Percentiles rank a stretch among this genome's conserved stretches.
Evolutionary conservation across 1,139 yeast species (phyloP).

Genomic region (Sugiyamaella novakii): DNA sequence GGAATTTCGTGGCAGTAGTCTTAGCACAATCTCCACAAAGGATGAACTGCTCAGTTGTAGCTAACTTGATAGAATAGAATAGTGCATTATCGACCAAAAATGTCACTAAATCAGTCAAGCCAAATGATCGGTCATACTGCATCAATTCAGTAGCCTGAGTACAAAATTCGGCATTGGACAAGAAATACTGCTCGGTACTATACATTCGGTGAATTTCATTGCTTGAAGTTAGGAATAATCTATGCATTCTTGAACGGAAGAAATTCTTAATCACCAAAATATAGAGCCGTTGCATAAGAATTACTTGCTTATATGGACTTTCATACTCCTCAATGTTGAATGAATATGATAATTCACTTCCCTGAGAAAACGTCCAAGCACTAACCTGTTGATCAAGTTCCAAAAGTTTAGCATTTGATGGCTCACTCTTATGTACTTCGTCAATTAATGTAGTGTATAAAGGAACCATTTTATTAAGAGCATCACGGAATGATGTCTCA

Average conservation of each 20-base stretch:
- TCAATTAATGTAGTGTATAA: constrained; percentile 26
- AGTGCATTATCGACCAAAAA: constrained; percentile 29
- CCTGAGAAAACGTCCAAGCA: constrained; percentile 23
- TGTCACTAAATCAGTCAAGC: constrained; percentile 24
- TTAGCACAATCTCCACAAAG: constrained; percentile 19
- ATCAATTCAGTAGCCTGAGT: constrained; percentile 18
- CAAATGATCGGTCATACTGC: constrained; percentile 20
- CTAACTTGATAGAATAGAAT: constrained; percentile 25
- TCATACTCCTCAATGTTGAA: constrained; percentile 8
- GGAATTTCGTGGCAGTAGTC: constrained; percentile 13
- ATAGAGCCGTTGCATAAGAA: constrained; percentile 19
- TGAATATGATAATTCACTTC: constrained; percentile 16
- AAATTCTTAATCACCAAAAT: constrained; percentile 24
- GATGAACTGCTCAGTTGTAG: constrained; percentile 15
- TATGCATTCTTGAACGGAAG: constrained; percentile 28
- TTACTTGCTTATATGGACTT: constrained; percentile 17
- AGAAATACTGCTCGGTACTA: constrained; percentile 26
- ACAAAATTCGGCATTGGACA: constrained; percentile 24
- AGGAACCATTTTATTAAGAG: constrained; percentile 27
- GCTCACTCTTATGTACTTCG: constrained; percentile 23
- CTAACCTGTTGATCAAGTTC: constrained; percentile 24
- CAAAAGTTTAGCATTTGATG: constrained; percentile 20
- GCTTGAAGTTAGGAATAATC: constrained; percentile 21
- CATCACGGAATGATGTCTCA: constrained; percentile 28
- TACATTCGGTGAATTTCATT: constrained; percentile 19